phyloP scores from a whole-genome alignment of 2,329 filamentous ascomycete species.

The Penicillium sp. region DNA sequence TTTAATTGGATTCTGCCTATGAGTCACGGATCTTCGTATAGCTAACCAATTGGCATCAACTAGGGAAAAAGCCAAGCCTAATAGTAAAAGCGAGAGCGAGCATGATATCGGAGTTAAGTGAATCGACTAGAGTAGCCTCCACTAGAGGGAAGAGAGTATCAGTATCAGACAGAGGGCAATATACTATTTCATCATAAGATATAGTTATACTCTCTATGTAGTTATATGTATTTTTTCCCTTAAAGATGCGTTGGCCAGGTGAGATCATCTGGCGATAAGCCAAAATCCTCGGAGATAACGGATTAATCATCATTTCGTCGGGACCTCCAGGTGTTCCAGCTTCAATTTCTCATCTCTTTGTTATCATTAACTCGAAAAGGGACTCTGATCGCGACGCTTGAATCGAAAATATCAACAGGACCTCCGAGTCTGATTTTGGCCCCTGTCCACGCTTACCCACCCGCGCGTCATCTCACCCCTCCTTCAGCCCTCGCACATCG shows the following conservation, averaged over 20 bases:
- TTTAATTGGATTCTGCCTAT: neutral
- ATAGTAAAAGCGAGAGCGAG: neutral
- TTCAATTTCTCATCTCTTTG: neutral
- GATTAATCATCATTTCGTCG: constrained; percentile 7
- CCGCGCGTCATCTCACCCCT: constrained; percentile 1
- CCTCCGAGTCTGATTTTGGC: neutral
- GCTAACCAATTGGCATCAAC: neutral
- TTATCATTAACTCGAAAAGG: neutral
- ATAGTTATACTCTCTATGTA: no score
- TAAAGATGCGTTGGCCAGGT: neutral
- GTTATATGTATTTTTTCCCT: neutral
- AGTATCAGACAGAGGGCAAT: neutral
- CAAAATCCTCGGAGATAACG: constrained; percentile 1
- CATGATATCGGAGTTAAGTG: neutral
- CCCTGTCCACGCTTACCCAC: neutral
- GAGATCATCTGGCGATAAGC: constrained; percentile 11
- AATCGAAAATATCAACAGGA: neutral
- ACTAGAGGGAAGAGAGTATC: neutral
- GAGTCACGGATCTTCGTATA: neutral
- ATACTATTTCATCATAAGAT: neutral
- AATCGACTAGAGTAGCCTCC: neutral
- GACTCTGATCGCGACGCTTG: no score
- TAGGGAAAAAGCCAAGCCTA: neutral
- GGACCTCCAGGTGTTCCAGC: neutral
- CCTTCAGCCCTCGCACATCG: neutral